A percentile compares a stretch with the other conserved stretches of the same genome.
These are phyloP conservation scores for Uronychia setigera DNA, from an alignment of 73 alveolate species.

Conservation along the genomic window DNA sequence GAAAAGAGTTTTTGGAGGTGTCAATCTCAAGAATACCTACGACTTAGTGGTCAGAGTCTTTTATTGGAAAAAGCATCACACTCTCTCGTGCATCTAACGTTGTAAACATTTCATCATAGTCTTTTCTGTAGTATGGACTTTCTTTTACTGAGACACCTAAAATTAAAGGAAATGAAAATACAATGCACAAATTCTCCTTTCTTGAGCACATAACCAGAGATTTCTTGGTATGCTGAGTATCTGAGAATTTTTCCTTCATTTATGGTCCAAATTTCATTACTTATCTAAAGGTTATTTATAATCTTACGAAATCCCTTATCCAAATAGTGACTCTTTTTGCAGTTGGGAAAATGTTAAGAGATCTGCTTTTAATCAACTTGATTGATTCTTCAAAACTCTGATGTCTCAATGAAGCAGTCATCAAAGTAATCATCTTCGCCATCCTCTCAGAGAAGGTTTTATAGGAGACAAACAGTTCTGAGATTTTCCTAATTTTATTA, in stretches of 20 bases:
- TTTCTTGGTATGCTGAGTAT: background rate
- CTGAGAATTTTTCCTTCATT: background rate
- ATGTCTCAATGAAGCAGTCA: background rate
- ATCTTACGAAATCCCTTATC: background rate
- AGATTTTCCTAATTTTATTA: background rate
- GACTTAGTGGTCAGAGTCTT: background rate
- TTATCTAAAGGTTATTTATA: background rate
- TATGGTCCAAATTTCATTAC: background rate
- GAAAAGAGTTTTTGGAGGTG: background rate
- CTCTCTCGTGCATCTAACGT: background rate
- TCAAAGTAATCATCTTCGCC: background rate
- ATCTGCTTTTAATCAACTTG: background rate
- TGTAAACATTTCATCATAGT: background rate
- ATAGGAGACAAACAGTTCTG: background rate
- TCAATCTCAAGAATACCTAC: background rate
- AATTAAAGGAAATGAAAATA: background rate
- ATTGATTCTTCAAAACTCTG: background rate
- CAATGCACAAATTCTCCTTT: background rate
- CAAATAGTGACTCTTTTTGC: background rate
- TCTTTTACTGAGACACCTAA: background rate
- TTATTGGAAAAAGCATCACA: background rate
- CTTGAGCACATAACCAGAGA: background rate
- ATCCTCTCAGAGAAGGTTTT: background rate
- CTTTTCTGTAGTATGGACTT: background rate
- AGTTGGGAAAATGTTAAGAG: background rate